Evolutionary conservation across 768 basidiomycete genomes (phyloP).

Genomic region (Tulasnella sp.): DNA sequence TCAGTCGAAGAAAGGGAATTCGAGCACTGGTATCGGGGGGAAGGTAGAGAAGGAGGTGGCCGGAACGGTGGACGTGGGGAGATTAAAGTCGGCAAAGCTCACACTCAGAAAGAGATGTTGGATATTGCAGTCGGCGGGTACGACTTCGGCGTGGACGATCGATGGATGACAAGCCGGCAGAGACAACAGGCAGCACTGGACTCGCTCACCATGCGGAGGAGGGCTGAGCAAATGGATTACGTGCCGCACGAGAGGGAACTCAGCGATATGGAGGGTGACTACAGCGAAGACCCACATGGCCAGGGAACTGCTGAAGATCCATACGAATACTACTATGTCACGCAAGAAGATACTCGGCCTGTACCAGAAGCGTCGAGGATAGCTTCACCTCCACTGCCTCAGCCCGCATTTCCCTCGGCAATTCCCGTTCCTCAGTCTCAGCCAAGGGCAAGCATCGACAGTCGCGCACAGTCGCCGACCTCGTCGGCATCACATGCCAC

Average conservation of each 20-base stretch:
- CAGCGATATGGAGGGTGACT: slow-evolving; percentile 54
- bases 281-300: slow-evolving; percentile 7
- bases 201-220: slow-evolving; percentile 54
- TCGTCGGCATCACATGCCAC: slow-evolving; percentile 1
- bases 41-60: slow-evolving; percentile 49
- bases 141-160: background rate
- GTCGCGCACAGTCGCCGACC: background rate
- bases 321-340: slow-evolving; percentile 7
- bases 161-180: slow-evolving; percentile 35
- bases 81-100: slow-evolving; percentile 57
- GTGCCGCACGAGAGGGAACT: slow-evolving; percentile 73
- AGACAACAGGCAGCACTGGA: slow-evolving; percentile 53
- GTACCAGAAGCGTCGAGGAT: background rate
- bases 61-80: slow-evolving; percentile 89
- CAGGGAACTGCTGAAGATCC: background rate
- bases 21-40: slow-evolving; percentile 88
- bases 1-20: slow-evolving; percentile 76
- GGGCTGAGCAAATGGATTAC: slow-evolving; percentile 40
- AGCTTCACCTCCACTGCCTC: background rate
- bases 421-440: background rate
- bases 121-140: slow-evolving; percentile 41
- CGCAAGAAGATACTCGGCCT: background rate
- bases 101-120: slow-evolving; percentile 67
- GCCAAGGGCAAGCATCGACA: background rate
- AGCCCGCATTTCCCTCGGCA: background rate